Evolutionary conservation across 768 basidiomycete genomes (phyloP).

Genomic region (Pisolithus microcarpus): DNA sequence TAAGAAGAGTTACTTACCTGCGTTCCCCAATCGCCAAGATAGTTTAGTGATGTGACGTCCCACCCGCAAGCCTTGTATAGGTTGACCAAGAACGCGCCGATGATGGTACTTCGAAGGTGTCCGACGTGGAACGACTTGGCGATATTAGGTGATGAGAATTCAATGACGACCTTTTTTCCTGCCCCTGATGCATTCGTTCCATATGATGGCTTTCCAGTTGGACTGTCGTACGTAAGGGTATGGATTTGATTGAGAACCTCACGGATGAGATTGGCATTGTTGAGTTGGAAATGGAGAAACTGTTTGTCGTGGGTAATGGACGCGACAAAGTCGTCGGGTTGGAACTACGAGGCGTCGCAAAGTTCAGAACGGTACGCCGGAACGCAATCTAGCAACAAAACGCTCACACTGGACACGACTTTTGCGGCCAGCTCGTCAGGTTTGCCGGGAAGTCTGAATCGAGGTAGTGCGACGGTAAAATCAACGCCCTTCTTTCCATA

Average conservation of each 20-base stretch:
- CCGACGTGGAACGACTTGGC: conserved; percentile 98
- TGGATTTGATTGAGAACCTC: conserved; percentile 70
- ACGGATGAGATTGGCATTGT: conserved; percentile 55
- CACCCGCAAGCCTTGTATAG: conserved; percentile 89
- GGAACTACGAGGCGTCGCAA: conserved; percentile 50
- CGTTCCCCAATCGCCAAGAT: conserved; percentile 97
- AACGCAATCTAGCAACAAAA: background rate
- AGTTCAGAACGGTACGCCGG: background rate
- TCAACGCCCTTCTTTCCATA: conserved; percentile 92
- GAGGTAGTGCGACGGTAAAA: conserved; percentile 86
- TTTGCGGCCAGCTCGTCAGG: conserved; percentile 69
- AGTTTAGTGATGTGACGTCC: conserved; percentile 88
- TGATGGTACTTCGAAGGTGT: conserved; percentile 93
- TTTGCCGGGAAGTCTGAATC: conserved; percentile 82
- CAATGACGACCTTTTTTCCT: conserved; percentile 81
- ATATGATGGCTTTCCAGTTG: conserved; percentile 60
- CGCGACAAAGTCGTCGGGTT: conserved; percentile 72
- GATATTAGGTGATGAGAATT: conserved; percentile 96
- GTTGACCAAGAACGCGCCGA: conserved; percentile 88
- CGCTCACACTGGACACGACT: conserved; percentile 65
- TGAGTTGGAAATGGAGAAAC: conserved; percentile 78
- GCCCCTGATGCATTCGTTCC: conserved; percentile 72
- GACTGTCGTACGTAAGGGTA: conserved; percentile 54
- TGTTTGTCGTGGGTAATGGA: conserved; percentile 63
- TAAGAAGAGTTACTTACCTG: conserved; percentile 61